Percentiles rank a stretch among this genome's conserved stretches.
Conservation (phyloP, 768 basidiomycete species). For the Sarcomyxa edulis region DNA sequence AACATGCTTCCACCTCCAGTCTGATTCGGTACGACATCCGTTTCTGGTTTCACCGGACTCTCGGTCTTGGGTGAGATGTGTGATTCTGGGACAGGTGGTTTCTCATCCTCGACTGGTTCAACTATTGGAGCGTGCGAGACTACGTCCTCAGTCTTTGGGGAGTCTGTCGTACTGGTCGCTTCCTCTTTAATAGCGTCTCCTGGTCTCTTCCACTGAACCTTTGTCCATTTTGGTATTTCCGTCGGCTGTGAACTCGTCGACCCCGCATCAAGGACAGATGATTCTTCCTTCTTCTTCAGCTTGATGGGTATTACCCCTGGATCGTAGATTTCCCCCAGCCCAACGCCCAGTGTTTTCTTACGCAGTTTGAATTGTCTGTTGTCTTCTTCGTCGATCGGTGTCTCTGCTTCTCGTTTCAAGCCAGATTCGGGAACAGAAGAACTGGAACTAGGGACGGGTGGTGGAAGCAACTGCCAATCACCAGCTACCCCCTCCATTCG, state of each 20-base stretch:
- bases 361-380: slow-evolving; percentile 59
- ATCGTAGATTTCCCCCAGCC: slow-evolving; percentile 80
- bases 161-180: too few relatives aligned
- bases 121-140: not conserved
- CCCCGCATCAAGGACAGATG: slow-evolving; percentile 8
- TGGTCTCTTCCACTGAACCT: slow-evolving; percentile 26
- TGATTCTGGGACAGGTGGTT: not conserved
- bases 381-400: slow-evolving; percentile 44
- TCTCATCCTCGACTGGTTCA: not conserved
- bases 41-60: not conserved
- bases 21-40: too few relatives aligned
- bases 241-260: slow-evolving; percentile 10
- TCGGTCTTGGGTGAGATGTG: not conserved
- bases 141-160: slow-evolving; percentile 21
- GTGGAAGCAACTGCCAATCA: slow-evolving; percentile 65
- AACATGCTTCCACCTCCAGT: not conserved
- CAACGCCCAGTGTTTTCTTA: slow-evolving; percentile 53
- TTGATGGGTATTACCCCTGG: slow-evolving; percentile 66
- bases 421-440: slow-evolving; percentile 14
- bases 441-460: slow-evolving; percentile 7
- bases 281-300: slow-evolving; percentile 46
- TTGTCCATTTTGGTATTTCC: slow-evolving; percentile 27
- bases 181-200: slow-evolving; percentile 10
- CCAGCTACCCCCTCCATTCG: slow-evolving; percentile 68
- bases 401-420: slow-evolving; percentile 33